Percentiles rank a stretch among this genome's conserved stretches.
phyloP scores from a whole-genome alignment of 768 basidiomycete species.

The Tricholoma saponaceum region DNA sequence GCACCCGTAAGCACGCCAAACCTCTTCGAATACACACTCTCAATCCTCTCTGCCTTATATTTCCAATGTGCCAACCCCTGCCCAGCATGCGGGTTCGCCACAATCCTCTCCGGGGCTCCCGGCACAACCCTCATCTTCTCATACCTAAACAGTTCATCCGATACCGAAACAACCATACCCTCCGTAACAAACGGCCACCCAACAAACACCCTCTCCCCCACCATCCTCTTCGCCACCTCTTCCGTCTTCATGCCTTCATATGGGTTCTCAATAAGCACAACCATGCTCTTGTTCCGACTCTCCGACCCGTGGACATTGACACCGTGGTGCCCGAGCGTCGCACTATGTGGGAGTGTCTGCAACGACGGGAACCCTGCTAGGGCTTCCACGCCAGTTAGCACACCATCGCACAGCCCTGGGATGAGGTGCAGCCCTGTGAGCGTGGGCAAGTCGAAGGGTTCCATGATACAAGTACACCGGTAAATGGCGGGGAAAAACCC shows the following conservation, averaged over 20 bases:
- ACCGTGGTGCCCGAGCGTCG: conserved; percentile 75
- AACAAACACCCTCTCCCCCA: conserved; percentile 74
- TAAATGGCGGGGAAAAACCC: conserved; percentile 91
- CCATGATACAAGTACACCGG: conserved; percentile 75
- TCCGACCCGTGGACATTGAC: conserved; percentile 94
- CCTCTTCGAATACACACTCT: conserved; percentile 83
- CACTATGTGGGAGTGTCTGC: conserved; percentile 78
- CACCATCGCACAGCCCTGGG: conserved; percentile 85
- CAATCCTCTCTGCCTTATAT: conserved; percentile 75
- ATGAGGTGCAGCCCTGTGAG: conserved; percentile 82
- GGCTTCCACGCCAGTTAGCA: conserved; percentile 77
- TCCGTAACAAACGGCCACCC: conserved; percentile 97
- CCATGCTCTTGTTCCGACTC: conserved; percentile 90
- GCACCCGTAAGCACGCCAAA: conserved; percentile 82
- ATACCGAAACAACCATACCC: conserved; percentile 81
- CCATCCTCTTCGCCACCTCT: conserved; percentile 68
- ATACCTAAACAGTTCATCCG: conserved; percentile 84
- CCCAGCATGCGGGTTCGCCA: conserved; percentile 70
- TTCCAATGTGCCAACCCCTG: conserved; percentile 75
- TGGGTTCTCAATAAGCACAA: conserved; percentile 77
- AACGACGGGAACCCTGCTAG: conserved; percentile 97
- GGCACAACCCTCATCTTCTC: conserved; percentile 61
- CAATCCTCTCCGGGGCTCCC: conserved; percentile 46
- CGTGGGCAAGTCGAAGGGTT: conserved; percentile 85
- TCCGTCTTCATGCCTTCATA: conserved; percentile 64